phyloP scores from a whole-genome alignment of 371 early-diverging fungal species.

The Umbelopsis sp. region DNA sequence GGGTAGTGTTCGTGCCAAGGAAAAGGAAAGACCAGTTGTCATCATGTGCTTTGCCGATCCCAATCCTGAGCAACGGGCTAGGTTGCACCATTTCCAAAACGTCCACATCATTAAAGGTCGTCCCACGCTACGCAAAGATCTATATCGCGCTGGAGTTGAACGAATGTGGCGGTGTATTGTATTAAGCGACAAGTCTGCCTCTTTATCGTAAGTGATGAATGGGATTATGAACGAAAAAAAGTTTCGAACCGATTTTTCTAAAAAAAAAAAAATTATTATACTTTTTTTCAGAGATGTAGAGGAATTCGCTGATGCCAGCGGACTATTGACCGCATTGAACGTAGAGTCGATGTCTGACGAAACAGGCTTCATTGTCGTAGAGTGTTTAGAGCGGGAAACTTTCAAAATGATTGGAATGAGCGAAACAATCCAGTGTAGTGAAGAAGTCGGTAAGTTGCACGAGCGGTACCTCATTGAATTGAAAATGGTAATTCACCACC shows the following conservation, averaged over 20 bases:
- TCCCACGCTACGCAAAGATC: constrained; percentile 57
- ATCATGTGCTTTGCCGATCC: constrained; percentile 57
- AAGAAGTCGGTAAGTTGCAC: constrained; percentile 23
- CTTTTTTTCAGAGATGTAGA: constrained; percentile 24
- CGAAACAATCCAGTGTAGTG: constrained; percentile 49
- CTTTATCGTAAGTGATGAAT: constrained; percentile 20
- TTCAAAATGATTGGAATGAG: constrained; percentile 71
- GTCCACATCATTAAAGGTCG: constrained; percentile 62
- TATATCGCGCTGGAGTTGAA: constrained; percentile 59
- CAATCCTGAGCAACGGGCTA: constrained; percentile 31
- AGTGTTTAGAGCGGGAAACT: constrained; percentile 71
- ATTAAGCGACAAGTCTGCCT: constrained; percentile 42
- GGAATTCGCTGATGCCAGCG: constrained; percentile 60
- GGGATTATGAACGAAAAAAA: background rate
- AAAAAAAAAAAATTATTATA: background rate
- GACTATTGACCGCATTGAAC: constrained; percentile 66
- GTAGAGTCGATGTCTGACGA: constrained; percentile 62
- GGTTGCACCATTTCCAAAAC: constrained; percentile 49
- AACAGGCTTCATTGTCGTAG: constrained; percentile 61
- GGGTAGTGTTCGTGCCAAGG: constrained; percentile 46
- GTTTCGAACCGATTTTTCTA: too few species aligned
- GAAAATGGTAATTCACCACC: background rate
- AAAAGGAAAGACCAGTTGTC: constrained; percentile 53
- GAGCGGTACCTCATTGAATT: background rate
- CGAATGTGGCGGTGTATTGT: constrained; percentile 56